phyloP scores from a whole-genome alignment of 345 rosid genomes.

The Sonneratia alba region DNA sequence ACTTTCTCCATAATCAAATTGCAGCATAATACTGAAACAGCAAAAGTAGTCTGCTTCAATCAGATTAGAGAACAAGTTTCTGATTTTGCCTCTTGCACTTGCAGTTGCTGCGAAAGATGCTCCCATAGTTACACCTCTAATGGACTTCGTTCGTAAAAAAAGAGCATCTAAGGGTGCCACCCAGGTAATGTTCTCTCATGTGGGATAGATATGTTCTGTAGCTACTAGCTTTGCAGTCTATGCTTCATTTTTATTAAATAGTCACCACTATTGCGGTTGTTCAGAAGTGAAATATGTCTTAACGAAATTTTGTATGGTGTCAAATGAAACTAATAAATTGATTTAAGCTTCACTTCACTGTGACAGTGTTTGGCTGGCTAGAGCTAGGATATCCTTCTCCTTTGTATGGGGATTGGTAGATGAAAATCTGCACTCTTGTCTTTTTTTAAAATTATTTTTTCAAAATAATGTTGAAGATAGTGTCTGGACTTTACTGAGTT shows the following conservation, averaged over 20 bases:
- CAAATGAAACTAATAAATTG: neutral
- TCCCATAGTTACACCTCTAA: conserved; percentile 46
- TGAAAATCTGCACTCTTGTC: neutral
- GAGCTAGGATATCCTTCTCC: neutral
- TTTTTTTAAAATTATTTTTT: neutral
- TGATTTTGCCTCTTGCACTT: neutral
- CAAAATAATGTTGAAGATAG: neutral
- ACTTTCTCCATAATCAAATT: neutral
- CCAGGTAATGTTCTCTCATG: conserved; percentile 22
- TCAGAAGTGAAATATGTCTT: neutral
- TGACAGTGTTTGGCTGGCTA: neutral
- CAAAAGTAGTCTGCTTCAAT: neutral
- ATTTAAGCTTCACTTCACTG: neutral
- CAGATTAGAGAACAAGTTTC: neutral
- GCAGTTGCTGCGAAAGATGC: conserved; percentile 37
- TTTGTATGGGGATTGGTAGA: neutral
- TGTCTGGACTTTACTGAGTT: neutral
- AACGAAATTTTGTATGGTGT: neutral
- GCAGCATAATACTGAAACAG: neutral
- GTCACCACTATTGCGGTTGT: neutral
- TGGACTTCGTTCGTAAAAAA: conserved; percentile 63
- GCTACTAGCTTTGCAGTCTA: neutral
- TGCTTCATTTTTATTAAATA: neutral
- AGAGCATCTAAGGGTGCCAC: conserved; percentile 45
- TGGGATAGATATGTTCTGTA: neutral